phyloP scores from a whole-genome alignment of 2,329 filamentous ascomycete species.

The Apiospora koreana region DNA sequence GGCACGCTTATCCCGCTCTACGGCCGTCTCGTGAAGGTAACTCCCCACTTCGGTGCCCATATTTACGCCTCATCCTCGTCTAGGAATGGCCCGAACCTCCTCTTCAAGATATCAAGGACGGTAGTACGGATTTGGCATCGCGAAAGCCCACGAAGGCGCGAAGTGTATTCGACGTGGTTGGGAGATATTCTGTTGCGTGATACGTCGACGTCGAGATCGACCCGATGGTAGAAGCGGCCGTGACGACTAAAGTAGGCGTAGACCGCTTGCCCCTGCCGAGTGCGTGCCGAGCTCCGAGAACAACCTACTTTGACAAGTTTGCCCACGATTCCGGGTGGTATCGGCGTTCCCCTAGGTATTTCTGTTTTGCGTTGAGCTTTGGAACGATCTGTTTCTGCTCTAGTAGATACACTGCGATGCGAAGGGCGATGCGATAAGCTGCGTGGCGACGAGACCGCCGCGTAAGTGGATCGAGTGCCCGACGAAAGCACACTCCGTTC shows the following conservation, averaged over 20 bases:
- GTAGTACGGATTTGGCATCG: background rate
- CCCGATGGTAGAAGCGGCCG: background rate
- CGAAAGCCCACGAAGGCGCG: background rate
- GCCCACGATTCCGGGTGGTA: background rate
- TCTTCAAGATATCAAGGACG: background rate
- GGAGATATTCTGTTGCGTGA: background rate
- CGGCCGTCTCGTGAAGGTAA: background rate
- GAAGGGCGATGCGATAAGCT: background rate
- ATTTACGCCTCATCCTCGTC: background rate
- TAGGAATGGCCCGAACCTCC: background rate
- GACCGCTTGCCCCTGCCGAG: background rate
- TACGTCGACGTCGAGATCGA: background rate
- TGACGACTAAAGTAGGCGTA: conserved; percentile 1
- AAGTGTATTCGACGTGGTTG: background rate
- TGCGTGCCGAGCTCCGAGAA: background rate
- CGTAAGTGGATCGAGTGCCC: background rate
- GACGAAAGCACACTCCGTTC: background rate
- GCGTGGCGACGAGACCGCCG: background rate
- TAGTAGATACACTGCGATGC: background rate
- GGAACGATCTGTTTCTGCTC: background rate
- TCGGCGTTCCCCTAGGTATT: background rate
- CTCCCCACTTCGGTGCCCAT: background rate
- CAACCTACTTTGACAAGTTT: background rate
- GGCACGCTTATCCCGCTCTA: background rate
- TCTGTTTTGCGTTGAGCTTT: background rate